Evolutionary conservation across 208 protist species (phyloP), one percentile per base, ranked within the genome.

Genomic region (Crithidia thermophila): DNA sequence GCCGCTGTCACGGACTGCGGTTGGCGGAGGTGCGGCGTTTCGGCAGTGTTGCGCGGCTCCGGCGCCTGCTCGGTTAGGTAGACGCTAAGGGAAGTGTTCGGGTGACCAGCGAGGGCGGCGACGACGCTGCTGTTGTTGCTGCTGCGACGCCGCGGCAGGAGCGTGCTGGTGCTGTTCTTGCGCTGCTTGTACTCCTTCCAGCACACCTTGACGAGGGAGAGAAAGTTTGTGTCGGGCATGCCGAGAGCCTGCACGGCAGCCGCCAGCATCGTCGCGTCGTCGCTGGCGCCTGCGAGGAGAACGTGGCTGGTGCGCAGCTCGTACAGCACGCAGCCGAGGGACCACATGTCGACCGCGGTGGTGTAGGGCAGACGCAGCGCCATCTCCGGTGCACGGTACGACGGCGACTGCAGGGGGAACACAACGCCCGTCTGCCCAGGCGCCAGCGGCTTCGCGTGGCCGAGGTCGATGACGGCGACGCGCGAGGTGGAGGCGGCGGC

Each of bases 391-490:
- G 92, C 87, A 67, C 99, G 97, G 80, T 98, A 99, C 66, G 97
- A 98, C 43, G 94, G 85, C 28, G 87, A 94, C 75, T 99, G 98
- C 47, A 99, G 65, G 43, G 79, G 98, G 75, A 99, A 99, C 37
- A 80, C 73, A 67, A 97, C 98, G n/a, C 92, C 78, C 37, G 79
- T 85, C 50, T 97, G 66, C 14, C 83, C 77, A 4, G 66, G 66
- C 36, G 93, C 77, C 23, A 75, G 43, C 31, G 31, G 53, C 58
- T 94, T 98, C 8, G 94, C 85, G 46, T 84, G 90, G 53, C 98
- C 97, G 80, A 99, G 99, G 72, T 99, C 98, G 43, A 99, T 98
- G 14, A 99, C 51, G 58, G 98, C 98, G 50, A 99, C 46, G 13
- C 58, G 69, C 0, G 61, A 67, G 13, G 69, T n/a, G 28, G 67